phyloP scores from a whole-genome alignment of 257 asterid genomes.

The Fraxinus anomala region DNA sequence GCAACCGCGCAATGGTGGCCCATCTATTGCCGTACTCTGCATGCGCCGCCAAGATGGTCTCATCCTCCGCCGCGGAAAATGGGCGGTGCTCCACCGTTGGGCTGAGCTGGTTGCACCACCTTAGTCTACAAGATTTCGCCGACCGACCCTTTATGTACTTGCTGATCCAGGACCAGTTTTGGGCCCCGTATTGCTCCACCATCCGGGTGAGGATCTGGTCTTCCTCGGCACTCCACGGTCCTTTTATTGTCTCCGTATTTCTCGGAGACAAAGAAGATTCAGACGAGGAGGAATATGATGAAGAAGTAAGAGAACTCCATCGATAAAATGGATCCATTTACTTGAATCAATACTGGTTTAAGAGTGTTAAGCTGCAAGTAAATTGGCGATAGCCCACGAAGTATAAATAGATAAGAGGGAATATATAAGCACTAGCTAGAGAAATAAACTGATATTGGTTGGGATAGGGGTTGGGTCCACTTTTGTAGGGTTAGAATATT shows the following conservation, averaged over 20 bases:
- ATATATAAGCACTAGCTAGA: neutral
- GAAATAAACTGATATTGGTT: slow-evolving; percentile 2
- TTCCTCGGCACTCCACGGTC: slow-evolving; percentile 95
- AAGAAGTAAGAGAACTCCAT: slow-evolving; percentile 43
- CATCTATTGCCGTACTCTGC: slow-evolving; percentile 66
- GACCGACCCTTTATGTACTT: slow-evolving; percentile 77
- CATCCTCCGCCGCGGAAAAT: slow-evolving; percentile 69
- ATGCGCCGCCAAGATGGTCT: slow-evolving; percentile 68
- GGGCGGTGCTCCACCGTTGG: slow-evolving; percentile 84
- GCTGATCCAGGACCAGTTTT: slow-evolving; percentile 79
- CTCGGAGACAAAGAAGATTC: slow-evolving; percentile 34
- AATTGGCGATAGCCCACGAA: neutral
- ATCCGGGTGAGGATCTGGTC: slow-evolving; percentile 70
- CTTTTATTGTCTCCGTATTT: slow-evolving; percentile 52
- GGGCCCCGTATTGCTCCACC: slow-evolving; percentile 66
- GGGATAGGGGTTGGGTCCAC: slow-evolving; percentile 39
- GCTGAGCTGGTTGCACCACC: slow-evolving; percentile 90
- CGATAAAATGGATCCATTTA: slow-evolving; percentile 42
- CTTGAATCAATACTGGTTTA: neutral
- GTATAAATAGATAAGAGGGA: slow-evolving; percentile 12
- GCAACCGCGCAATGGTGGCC: slow-evolving; percentile 86
- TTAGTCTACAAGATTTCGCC: slow-evolving; percentile 73
- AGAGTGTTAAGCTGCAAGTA: neutral
- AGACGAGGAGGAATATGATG: slow-evolving; percentile 43
- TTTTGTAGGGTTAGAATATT: too few species aligned